phyloP scores from a whole-genome alignment of 202 grass and related monocot species.

The Carex arenaria region DNA sequence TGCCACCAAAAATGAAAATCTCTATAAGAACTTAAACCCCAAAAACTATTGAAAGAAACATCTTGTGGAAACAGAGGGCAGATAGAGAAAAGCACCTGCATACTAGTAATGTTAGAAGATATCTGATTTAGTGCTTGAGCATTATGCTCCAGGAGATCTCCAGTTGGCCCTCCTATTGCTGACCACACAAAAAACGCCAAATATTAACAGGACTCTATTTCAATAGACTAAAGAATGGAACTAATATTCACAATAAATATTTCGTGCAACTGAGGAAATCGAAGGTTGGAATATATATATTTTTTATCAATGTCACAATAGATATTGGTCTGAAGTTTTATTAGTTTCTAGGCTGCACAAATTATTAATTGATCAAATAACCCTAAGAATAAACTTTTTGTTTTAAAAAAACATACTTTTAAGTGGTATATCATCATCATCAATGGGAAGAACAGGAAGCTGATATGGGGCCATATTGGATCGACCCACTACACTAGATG shows the following conservation, averaged over 20 bases:
- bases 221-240: not conserved
- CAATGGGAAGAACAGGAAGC: conserved; percentile 54
- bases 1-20: conserved; percentile 28
- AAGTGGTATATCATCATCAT: conserved; percentile 78
- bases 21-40: not conserved
- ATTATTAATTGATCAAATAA: not conserved
- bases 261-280: not conserved
- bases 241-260: not conserved
- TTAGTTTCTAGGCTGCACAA: not conserved
- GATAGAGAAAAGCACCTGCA: conserved; percentile 59
- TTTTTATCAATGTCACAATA: not conserved
- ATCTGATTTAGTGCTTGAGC: conserved; percentile 74
- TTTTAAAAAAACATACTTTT: conserved; percentile 39
- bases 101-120: conserved; percentile 68
- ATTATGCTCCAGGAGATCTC: conserved; percentile 82
- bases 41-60: not conserved
- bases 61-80: not conserved
- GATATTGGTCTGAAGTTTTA: not conserved
- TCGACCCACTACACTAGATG: conserved; percentile 48
- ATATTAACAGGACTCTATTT: conserved; percentile 4
- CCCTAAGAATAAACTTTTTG: not conserved
- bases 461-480: conserved; percentile 67
- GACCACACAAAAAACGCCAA: conserved; percentile 15
- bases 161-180: conserved; percentile 90
- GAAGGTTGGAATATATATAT: not conserved